Evolutionary conservation across 129 eudicot genomes (phyloP), one percentile per base, ranked within the genome.

Genomic region (Sambucus nigra): DNA sequence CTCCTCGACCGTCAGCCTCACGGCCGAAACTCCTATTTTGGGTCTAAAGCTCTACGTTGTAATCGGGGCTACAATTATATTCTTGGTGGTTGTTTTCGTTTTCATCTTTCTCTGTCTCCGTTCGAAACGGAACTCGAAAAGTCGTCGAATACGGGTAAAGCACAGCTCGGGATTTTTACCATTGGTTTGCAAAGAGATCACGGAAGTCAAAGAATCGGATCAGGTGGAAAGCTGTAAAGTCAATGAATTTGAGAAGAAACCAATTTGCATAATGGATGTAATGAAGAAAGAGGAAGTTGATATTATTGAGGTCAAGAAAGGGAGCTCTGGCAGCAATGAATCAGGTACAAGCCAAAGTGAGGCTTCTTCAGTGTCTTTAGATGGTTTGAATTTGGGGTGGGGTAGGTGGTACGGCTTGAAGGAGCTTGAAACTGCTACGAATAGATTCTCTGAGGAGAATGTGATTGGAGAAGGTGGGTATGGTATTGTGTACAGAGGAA

Each of bases 381-480:
- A 81, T 22, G 71, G 76, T 62, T 28, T 67, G 76, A 74, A 65
- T 46, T 32, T 76, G 25, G 94, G 94, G 32, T 87, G 88, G 88
- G 96, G 96, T 6, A 55, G 71, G 71, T 87, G 96, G 94, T 82
- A 82, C 64, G 64, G 80, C 28, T 68, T 87, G 47, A 72, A 48
- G 25, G 96, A 87, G 73, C 80, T 87, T 28, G 71, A 82, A 53
- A 18, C 53, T 10, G 96, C 94, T 32, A 79, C 96, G 10, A 33
- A 65, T 57, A 62, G 67, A 15, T 87, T 87, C 21, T 63, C 80
- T 2, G 59, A 20, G 21, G 88, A 69, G 66, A 82, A 76, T 79
- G 96, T 87, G 76, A 66, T 87, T 46, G 96, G 96, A 15, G 86
- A 87, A 76, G 96, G 96, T 11, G 96, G 96, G 16, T 87, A 87